Conservation (phyloP, 2,329 filamentous ascomycete species). For the Zopfia rhizophila region DNA sequence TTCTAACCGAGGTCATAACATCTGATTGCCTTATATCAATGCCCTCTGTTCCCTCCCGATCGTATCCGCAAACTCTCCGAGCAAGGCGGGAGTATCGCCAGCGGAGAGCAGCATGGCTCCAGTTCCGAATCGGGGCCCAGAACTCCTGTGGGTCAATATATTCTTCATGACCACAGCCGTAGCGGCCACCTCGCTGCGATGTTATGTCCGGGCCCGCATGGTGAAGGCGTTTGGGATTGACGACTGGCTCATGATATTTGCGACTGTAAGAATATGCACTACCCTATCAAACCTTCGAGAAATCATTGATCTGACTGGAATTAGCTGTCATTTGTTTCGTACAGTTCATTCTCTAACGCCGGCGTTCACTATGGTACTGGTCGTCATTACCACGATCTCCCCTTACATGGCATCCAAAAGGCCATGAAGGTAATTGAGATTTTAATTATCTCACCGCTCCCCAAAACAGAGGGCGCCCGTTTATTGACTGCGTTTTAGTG, state of each 20-base stretch:
- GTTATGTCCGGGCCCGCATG: slow-evolving; percentile 43
- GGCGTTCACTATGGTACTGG: slow-evolving; percentile 17
- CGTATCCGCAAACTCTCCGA: no score
- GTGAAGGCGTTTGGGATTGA: slow-evolving; percentile 49
- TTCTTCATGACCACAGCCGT: slow-evolving; percentile 37
- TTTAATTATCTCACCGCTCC: neutral
- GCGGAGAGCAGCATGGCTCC: no score
- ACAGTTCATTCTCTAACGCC: slow-evolving; percentile 36
- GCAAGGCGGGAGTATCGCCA: no score
- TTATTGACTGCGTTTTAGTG: slow-evolving; percentile 1
- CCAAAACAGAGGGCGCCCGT: neutral
- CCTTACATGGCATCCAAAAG: slow-evolving; percentile 27
- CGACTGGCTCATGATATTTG: slow-evolving; percentile 47
- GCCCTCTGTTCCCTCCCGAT: no score
- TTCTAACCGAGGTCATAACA: no score
- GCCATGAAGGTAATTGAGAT: slow-evolving; percentile 33
- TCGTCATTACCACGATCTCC: slow-evolving; percentile 31
- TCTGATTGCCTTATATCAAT: no score
- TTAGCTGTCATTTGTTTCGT: slow-evolving; percentile 35
- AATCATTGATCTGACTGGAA: slow-evolving; percentile 10
- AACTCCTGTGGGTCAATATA: slow-evolving; percentile 43
- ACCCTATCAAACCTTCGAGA: neutral
- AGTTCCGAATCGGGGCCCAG: slow-evolving; percentile 44
- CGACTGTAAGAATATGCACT: slow-evolving; percentile 34
- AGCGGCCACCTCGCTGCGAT: slow-evolving; percentile 39